Base-by-base conservation (phyloP, 495 filamentous ascomycete genomes). In the Aspergillus leporis region DNA sequence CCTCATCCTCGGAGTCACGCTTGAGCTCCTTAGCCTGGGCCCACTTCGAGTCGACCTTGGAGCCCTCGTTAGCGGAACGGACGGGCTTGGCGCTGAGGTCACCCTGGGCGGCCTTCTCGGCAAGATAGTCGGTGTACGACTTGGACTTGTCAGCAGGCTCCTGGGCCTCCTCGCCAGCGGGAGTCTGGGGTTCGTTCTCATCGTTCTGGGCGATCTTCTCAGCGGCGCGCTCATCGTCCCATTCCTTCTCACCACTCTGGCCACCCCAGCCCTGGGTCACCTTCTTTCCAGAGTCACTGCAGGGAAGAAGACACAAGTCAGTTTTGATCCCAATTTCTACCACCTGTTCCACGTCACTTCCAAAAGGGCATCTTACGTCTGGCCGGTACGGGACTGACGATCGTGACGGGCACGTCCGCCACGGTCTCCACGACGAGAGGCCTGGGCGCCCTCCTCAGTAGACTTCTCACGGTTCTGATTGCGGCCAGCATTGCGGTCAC, bases 61-160 rank as follows among this genome's bases (percentile, higher is more conserved):
- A 78, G 67, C 92, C 94, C 79, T 96, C 93, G 80, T 97, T 97
- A 68, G 94, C 82, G 78, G 92, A 85, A 76, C 93, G 91, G 59
- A 87, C 82, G 60, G 89, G 82, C 63, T 85, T 83, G 38, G 78
- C 76, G 68, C 86, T 87, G 58, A 98, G 87, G 64, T 85, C 84
- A 59, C 84, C 83, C 75, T 88, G 90, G 78, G 90, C 88, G 51
- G 90, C 91, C 70, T 81, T 87, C 81, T 98, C 89, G 65, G 87
- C 90, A 21, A 93, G 87, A 76, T 96, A 98, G 64, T 94, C 90
- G 64, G 80, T 78, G 76, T 90, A 94, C 52, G 91, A 91, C 78
- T 91, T 89, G 77, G 84, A 83, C 82, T 94, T 94, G 70, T 95
- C 91, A 72, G 91, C 90, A 49, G 85, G 83, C 78, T 96, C 93